Evolutionary conservation across 345 rosid species (phyloP), one percentile per base, ranked within the genome.

Genomic region (Limnanthes douglasii): DNA sequence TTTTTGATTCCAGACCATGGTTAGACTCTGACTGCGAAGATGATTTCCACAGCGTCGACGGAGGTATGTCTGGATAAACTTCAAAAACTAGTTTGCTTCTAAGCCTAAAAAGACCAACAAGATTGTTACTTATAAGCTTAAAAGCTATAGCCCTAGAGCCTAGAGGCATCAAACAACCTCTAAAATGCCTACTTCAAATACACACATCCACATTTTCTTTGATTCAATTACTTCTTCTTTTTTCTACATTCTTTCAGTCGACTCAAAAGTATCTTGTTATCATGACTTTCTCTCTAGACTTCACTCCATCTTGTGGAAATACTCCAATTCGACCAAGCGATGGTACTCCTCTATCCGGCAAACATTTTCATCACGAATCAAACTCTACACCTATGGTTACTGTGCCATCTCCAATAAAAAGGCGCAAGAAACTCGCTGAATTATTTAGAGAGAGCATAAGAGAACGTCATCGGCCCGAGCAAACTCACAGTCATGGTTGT

Each of bases 1-100:
- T 78, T 61, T 73, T 73, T 20, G 92, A 78, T 50, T 70, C 90
- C 28, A 59, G 22, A 50, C 43, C 75, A 2, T 78, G 74, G 72
- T 30, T 78, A 29, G 90, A 74, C 8, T 73, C 84, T 2, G 84
- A 78, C 41, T 65, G 78, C 31, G 92, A 78, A 22, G 84, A 74
- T 18, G 92, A 78, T 47, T 78, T 74, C 65, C 53, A 30, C 43
- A 78, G 92, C 31, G 90, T 78, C 45, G 68, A 46, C 30, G 92
- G 92, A n/a, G 90, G 90, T 73, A 52, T 52, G 75, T 28, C 15
- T 15, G 9, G n/a, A n/a, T n/a, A n/a, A n/a, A n/a, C n/a, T n/a
- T n/a, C n/a, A n/a, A n/a, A n/a, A n/a, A n/a, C n/a, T n/a, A n/a
- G n/a, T n/a, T n/a, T n/a, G n/a, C n/a, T n/a, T n/a, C n/a, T n/a